These are phyloP conservation scores for Glaciozyma antarctica DNA, from an alignment of 768 basidiomycete genomes.

Conservation along the genomic window DNA sequence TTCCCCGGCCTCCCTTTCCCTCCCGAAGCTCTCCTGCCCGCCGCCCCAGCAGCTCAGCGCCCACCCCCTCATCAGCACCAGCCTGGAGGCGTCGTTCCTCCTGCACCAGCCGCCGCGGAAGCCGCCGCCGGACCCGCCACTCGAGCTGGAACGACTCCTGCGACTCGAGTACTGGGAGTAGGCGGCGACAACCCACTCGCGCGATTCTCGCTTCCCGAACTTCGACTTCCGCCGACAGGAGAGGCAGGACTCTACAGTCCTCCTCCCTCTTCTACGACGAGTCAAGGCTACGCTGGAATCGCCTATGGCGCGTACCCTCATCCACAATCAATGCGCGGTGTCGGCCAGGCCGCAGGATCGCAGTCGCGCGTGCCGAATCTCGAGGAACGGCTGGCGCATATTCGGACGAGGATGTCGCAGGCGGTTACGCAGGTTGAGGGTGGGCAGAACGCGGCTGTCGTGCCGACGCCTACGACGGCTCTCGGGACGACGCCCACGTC, in stretches of 20 bases:
- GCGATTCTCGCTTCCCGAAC: constrained; percentile 19
- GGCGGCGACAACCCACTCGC: constrained; percentile 24
- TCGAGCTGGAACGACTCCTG: constrained; percentile 35
- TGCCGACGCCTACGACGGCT: background rate
- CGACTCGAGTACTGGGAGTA: constrained; percentile 13
- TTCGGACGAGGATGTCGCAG: background rate
- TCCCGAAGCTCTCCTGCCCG: constrained; percentile 12
- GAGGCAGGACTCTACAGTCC: constrained; percentile 25
- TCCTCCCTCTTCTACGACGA: constrained; percentile 4
- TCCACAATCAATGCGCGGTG: background rate
- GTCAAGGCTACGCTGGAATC: constrained; percentile 2
- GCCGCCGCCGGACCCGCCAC: constrained; percentile 37
- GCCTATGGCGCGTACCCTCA: constrained; percentile 25
- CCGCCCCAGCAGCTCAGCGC: background rate
- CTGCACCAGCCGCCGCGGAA: constrained; percentile 13
- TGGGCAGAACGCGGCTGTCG: background rate
- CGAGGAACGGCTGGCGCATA: constrained; percentile 9
- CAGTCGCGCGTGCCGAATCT: background rate
- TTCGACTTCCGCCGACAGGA: constrained; percentile 24
- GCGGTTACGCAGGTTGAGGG: background rate
- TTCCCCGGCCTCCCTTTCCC: constrained; percentile 34
- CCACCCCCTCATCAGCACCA: background rate
- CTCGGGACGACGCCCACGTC: background rate
- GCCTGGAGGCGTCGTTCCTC: background rate
- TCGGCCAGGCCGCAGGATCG: background rate